Base-by-base conservation (phyloP, 306 rosid genomes). In the Glycine tomentella region DNA sequence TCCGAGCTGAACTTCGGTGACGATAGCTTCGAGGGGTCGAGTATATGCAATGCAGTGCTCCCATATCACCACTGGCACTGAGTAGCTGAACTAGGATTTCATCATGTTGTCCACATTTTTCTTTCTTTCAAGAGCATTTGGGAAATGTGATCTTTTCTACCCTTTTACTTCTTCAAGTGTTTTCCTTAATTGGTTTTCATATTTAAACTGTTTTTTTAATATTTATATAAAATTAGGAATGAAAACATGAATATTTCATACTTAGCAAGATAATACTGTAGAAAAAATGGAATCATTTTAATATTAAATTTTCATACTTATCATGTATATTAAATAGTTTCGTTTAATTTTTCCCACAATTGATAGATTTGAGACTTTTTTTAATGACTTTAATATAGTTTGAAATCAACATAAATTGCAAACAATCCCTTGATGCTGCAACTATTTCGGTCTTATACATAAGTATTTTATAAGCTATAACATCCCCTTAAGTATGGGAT, bases 11-110 rank as follows among this genome's bases (percentile, higher is more conserved):
- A 25, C 31, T 25, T 25, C 31, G 31, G 36, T 53, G 40, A 71
- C 64, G 52, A 70, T 59, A 67, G 46, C 44, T 80, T 71, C 17
- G 25, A 72, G 64, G 76, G 8, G n/a, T 51, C 50, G 4, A 14
- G 13, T 11, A 0, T 14, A 5, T 34, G 74, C 44, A 38, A 3
- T 34, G 38, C 34, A 68, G 8, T 38, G 3, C 17, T 44, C 9
- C 10, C 42, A 13, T 12, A 13, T 31, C n/a, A 10, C 8, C 12
- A 3, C 31, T 25, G 31, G 40, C 40, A 36, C 67, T 62, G 16
- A 31, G 9, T 33, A 33, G 4, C 44, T 11, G 2, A 59, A 59
- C 66, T 59, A 9, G 14, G n/a, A 59, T 25, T 62, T 62, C 9
- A 31, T 61, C 38, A 9, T 25, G 3, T 61, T 61, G 7, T 10